These are phyloP conservation scores for Paracorniculantispora psalliotae DNA, from an alignment of 2,329 filamentous ascomycete species.

Conservation along the genomic window DNA sequence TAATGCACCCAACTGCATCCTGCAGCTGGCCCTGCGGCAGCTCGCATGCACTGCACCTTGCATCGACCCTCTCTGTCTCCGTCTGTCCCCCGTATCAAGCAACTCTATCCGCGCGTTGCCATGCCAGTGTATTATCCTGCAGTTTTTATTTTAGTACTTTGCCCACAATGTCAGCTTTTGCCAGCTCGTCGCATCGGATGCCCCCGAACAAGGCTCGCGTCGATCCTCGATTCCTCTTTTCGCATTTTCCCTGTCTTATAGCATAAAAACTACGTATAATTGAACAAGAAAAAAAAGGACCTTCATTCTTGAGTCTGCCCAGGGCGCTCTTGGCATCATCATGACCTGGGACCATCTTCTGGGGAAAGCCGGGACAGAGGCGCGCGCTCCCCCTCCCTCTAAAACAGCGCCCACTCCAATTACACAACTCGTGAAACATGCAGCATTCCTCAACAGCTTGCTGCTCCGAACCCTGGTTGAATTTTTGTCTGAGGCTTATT, in stretches of 20 bases:
- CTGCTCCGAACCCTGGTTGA: slow-evolving; percentile 1
- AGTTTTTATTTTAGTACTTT: too few relatives aligned
- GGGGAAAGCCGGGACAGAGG: neutral
- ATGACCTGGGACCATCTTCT: neutral
- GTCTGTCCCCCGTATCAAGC: slow-evolving; percentile 5
- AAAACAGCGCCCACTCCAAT: neutral
- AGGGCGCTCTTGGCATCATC: slow-evolving; percentile 3
- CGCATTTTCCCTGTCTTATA: neutral
- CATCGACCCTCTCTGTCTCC: slow-evolving; percentile 5
- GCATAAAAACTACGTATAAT: too few relatives aligned
- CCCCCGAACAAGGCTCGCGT: neutral
- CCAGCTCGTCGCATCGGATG: neutral
- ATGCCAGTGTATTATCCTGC: neutral
- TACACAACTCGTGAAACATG: slow-evolving; percentile 3
- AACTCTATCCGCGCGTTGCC: slow-evolving; percentile 1
- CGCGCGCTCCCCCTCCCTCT: neutral
- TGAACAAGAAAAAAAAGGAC: too few relatives aligned
- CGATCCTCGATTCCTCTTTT: neutral
- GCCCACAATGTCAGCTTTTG: too few relatives aligned
- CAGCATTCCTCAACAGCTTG: neutral
- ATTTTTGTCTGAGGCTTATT: slow-evolving; percentile 11
- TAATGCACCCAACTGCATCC: neutral
- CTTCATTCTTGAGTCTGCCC: neutral
- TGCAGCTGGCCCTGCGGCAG: slow-evolving; percentile 1
- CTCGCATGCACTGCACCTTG: neutral